Conservation (phyloP, 2,329 filamentous ascomycete species). For the Aquanectria penicillioides region DNA sequence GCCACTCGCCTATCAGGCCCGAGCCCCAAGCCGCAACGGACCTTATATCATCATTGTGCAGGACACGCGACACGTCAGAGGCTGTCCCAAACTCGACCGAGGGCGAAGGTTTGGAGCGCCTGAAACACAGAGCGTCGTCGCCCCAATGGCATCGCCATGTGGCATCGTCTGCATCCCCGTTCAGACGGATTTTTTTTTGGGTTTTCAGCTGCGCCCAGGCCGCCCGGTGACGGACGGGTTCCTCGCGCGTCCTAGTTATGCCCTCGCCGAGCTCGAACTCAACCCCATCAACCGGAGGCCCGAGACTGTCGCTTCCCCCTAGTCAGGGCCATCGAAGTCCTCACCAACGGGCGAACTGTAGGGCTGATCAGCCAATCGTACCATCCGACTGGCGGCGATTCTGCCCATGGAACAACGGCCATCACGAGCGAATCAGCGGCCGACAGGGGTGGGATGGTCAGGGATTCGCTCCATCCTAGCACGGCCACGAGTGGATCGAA, state of each 20-base stretch:
- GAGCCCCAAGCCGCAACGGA: too few relatives aligned
- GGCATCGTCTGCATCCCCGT: too few relatives aligned
- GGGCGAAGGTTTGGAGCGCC: neutral
- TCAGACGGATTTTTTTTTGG: too few relatives aligned
- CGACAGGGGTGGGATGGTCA: conserved; percentile 15
- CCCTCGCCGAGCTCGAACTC: too few relatives aligned
- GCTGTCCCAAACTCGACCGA: neutral
- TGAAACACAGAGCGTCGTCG: conserved; percentile 5
- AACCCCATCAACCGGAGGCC: neutral
- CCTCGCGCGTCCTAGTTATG: neutral
- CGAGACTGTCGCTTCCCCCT: too few relatives aligned
- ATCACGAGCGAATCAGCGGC: conserved; percentile 44
- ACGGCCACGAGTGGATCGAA: conserved; percentile 29
- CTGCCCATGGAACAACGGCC: conserved; percentile 43
- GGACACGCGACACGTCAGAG: neutral
- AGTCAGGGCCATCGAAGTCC: neutral
- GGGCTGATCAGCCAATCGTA: conserved; percentile 35
- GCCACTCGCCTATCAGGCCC: too few relatives aligned
- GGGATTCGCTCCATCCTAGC: conserved; percentile 27
- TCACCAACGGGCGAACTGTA: conserved; percentile 26
- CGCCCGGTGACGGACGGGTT: too few relatives aligned
- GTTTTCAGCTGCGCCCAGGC: too few relatives aligned
- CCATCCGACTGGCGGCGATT: conserved; percentile 41
- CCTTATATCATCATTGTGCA: neutral
- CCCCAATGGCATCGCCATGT: too few relatives aligned